These are phyloP conservation scores for Chamaenerion angustifolium DNA, from an alignment of 345 rosid genomes.

Conservation along the genomic window DNA sequence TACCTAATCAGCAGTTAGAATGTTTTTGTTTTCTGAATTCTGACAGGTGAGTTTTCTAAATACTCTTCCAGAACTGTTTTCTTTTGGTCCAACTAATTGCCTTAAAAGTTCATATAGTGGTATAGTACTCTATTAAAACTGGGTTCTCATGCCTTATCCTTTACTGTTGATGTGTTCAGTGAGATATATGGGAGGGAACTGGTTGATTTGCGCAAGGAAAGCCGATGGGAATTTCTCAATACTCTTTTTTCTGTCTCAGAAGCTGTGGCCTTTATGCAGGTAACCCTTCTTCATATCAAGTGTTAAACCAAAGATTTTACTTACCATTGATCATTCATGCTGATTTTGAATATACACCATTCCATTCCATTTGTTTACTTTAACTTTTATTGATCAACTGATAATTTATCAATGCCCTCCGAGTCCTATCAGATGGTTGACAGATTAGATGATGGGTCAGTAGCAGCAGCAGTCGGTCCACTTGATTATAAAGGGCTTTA, in stretches of 20 bases:
- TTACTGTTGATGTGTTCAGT: slow-evolving; percentile 43
- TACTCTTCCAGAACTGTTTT: no score
- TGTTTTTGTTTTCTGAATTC: no score
- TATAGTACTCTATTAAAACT: slow-evolving; percentile 8
- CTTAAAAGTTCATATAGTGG: no score
- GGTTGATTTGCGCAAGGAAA: slow-evolving; percentile 83
- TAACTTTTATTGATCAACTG: background rate
- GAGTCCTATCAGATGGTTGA: slow-evolving; percentile 65
- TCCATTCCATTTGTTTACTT: no score
- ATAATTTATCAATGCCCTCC: background rate
- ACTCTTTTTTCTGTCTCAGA: slow-evolving; percentile 93
- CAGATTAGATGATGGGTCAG: slow-evolving; percentile 77
- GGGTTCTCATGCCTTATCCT: slow-evolving; percentile 19
- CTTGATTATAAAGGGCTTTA: slow-evolving; percentile 80
- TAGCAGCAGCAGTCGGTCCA: slow-evolving; percentile 56
- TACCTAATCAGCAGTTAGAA: no score
- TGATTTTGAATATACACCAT: no score
- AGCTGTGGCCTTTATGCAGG: slow-evolving; percentile 94
- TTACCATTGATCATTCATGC: background rate
- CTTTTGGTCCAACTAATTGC: no score
- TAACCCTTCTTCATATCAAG: slow-evolving; percentile 6
- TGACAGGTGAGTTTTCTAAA: no score
- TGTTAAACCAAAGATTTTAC: background rate
- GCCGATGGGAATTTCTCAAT: slow-evolving; percentile 85
- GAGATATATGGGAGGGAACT: slow-evolving; percentile 93